Evolutionary conservation across 108 stramenopile species (phyloP).

Genomic region (Cyclotella baltica): DNA sequence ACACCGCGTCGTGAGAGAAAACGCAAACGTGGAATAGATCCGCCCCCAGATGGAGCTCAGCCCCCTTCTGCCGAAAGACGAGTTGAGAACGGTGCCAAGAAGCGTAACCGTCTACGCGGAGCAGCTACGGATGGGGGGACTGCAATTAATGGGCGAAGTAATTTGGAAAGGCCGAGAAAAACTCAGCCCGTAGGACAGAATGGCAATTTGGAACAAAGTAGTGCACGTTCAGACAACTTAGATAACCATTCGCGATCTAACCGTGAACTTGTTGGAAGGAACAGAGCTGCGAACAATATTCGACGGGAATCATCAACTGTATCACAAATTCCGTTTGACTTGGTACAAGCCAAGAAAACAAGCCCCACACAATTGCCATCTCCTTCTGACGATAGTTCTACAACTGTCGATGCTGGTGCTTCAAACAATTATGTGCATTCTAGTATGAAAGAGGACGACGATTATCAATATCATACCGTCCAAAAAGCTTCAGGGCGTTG

Average conservation of each 20-base stretch:
- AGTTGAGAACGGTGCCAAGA: background rate
- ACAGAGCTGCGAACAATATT: background rate
- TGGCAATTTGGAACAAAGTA: background rate
- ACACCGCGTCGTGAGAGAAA: background rate
- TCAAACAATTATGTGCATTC: background rate
- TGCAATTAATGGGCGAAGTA: background rate
- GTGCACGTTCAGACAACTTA: background rate
- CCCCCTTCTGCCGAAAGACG: background rate
- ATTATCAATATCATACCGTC: background rate
- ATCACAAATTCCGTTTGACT: background rate
- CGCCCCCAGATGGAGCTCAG: background rate
- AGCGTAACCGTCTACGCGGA: background rate
- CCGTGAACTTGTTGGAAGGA: background rate
- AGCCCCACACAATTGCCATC: background rate
- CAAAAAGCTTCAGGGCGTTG: background rate
- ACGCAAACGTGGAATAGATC: slow-evolving; percentile 1
- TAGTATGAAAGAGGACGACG: background rate
- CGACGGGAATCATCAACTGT: background rate
- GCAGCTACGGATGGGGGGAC: background rate
- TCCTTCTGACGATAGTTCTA: background rate
- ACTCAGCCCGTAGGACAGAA: background rate
- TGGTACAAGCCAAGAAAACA: background rate
- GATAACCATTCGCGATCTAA: background rate
- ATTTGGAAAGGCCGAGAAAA: background rate
- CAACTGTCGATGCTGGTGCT: background rate